Conservation (phyloP, 768 basidiomycete species). For the Suillus subalutaceus region DNA sequence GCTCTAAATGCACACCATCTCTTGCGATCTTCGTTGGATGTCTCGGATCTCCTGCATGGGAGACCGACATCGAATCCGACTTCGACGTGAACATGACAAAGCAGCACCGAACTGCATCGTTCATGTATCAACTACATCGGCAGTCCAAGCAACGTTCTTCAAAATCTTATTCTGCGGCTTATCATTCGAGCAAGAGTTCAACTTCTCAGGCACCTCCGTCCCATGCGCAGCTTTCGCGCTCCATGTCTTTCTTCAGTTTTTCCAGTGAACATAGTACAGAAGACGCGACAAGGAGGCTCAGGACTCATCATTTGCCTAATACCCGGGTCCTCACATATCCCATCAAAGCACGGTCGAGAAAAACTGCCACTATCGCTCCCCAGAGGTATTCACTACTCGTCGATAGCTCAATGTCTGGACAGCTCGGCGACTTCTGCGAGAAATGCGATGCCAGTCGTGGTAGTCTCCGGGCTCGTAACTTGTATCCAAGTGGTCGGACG, state of each 20-base stretch:
- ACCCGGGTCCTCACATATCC: background rate
- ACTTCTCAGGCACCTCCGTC: constrained; percentile 10
- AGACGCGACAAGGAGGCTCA: constrained; percentile 2
- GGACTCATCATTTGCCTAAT: constrained; percentile 1
- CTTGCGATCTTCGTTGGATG: constrained; percentile 30
- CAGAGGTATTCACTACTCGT: constrained; percentile 5
- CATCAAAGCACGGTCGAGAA: constrained; percentile 7
- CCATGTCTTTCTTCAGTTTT: constrained; percentile 15
- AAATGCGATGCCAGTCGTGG: background rate
- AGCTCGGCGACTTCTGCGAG: constrained; percentile 16
- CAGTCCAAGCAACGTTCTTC: constrained; percentile 15
- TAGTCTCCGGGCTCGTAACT: background rate
- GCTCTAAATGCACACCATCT: constrained; percentile 2
- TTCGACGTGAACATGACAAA: constrained; percentile 15
- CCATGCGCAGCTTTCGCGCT: constrained; percentile 8
- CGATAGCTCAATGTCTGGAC: background rate
- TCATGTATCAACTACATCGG: constrained; percentile 15
- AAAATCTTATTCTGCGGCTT: background rate
- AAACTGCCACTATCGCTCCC: background rate
- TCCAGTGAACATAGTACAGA: constrained; percentile 11
- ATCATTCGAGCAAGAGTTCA: constrained; percentile 5
- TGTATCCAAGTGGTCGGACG: background rate
- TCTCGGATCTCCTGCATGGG: constrained; percentile 36
- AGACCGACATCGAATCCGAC: constrained; percentile 23
- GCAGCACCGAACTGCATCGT: constrained; percentile 11